Evolutionary conservation across 352 stramenopile species (phyloP).

Genomic region (Globisporangium canariense): DNA sequence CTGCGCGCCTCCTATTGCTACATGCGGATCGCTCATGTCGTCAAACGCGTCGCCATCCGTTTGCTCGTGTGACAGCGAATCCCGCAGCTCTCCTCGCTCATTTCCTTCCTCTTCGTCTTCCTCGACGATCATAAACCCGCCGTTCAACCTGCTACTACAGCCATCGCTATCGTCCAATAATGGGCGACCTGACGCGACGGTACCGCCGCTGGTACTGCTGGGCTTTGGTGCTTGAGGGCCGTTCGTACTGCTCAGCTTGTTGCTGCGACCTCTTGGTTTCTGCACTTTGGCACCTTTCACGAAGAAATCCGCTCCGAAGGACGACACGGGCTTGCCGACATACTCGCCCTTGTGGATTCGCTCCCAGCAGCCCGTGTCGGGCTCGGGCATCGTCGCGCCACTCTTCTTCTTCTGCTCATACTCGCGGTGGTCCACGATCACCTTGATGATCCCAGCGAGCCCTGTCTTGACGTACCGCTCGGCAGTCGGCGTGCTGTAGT

Average conservation of each 20-base stretch:
- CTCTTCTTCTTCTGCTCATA: slow-evolving; percentile 51
- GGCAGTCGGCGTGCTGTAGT: slow-evolving; percentile 91
- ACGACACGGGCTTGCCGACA: slow-evolving; percentile 62
- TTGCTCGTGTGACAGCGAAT: slow-evolving; percentile 3
- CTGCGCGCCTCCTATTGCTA: not conserved
- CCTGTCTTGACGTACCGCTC: slow-evolving; percentile 86
- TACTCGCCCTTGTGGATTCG: slow-evolving; percentile 62
- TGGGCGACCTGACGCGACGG: not conserved
- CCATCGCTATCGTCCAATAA: not conserved
- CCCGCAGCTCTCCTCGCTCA: slow-evolving; percentile 3
- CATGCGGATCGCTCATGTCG: not conserved
- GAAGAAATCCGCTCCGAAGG: slow-evolving; percentile 67
- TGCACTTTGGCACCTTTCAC: slow-evolving; percentile 55
- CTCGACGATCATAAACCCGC: slow-evolving; percentile 10
- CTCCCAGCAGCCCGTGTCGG: slow-evolving; percentile 58
- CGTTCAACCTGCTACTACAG: not conserved
- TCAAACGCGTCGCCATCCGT: not conserved
- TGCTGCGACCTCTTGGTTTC: slow-evolving; percentile 16
- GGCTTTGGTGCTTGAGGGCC: not conserved
- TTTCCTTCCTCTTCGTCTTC: slow-evolving; percentile 11
- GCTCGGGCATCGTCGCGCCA: slow-evolving; percentile 24
- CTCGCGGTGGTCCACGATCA: slow-evolving; percentile 85
- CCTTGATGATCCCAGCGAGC: slow-evolving; percentile 82
- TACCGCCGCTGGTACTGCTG: not conserved
- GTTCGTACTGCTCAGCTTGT: not conserved